Evolutionary conservation across 768 basidiomycete species (phyloP).

Genomic region (Dendrothele bispora): DNA sequence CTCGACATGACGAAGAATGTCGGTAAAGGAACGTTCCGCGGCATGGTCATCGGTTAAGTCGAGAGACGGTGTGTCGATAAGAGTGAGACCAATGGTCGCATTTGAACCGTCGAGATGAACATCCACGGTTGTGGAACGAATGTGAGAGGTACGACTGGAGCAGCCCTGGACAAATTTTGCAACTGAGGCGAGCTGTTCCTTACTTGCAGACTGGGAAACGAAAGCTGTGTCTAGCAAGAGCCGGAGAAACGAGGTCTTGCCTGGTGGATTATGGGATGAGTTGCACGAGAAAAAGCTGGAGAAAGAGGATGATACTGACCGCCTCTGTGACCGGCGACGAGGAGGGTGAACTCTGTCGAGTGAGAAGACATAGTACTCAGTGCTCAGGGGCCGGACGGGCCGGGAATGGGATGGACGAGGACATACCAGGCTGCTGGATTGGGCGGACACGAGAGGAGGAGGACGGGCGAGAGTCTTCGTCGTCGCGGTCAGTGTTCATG

Average conservation of each 20-base stretch:
- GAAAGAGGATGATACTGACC: conserved; percentile 36
- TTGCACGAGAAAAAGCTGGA: too few relatives aligned
- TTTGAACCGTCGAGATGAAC: conserved; percentile 60
- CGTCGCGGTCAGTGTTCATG: too few relatives aligned
- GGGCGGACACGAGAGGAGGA: too few relatives aligned
- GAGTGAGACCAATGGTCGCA: conserved; percentile 52
- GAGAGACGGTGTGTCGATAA: conserved; percentile 82
- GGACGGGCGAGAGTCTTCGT: too few relatives aligned
- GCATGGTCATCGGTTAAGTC: conserved; percentile 68
- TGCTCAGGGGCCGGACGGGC: not conserved
- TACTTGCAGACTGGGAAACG: conserved; percentile 58
- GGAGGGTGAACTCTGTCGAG: conserved; percentile 54
- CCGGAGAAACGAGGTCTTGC: conserved; percentile 86
- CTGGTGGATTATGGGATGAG: conserved; percentile 29
- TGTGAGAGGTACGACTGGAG: conserved; percentile 69
- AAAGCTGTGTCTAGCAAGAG: conserved; percentile 81
- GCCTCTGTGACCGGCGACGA: conserved; percentile 80
- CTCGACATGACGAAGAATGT: conserved; percentile 74
- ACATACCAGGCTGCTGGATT: too few relatives aligned
- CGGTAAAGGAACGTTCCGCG: conserved; percentile 62
- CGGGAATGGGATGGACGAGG: too few relatives aligned
- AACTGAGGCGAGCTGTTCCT: conserved; percentile 77
- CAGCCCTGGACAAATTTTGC: conserved; percentile 81
- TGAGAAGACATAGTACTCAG: not conserved
- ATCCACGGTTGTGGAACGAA: conserved; percentile 71